Conservation (phyloP, 2,329 filamentous ascomycete species). For the Meredithiella fracta region DNA sequence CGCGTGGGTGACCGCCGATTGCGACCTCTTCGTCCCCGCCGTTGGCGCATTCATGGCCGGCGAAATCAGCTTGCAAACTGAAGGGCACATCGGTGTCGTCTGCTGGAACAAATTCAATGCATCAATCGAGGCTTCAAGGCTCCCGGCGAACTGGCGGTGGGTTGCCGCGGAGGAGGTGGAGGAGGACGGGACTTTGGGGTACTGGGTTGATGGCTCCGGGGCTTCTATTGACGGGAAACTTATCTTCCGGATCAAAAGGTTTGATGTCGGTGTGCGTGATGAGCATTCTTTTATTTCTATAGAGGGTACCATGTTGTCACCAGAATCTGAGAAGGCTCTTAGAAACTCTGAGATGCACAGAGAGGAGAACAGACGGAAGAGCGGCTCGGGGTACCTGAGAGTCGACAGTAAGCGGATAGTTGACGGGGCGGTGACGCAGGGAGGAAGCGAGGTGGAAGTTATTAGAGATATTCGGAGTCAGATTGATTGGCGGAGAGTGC, state of each 20-base stretch:
- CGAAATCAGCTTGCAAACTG: conserved; percentile 68
- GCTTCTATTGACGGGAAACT: conserved; percentile 53
- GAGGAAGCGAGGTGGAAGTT: conserved; percentile 11
- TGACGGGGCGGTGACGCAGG: conserved; percentile 12
- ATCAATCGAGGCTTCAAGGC: conserved; percentile 57
- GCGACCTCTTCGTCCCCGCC: conserved; percentile 65
- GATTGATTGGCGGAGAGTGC: conserved; percentile 13
- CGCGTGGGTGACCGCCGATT: conserved; percentile 75
- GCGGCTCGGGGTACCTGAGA: conserved; percentile 10
- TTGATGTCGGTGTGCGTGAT: conserved; percentile 61
- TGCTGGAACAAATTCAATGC: conserved; percentile 89
- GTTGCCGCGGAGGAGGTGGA: conserved; percentile 38
- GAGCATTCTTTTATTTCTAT: conserved; percentile 70
- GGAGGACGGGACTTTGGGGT: conserved; percentile 30
- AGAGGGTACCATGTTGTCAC: conserved; percentile 68
- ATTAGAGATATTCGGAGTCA: conserved; percentile 13
- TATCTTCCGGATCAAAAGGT: conserved; percentile 66
- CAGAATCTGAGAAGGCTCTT: conserved; percentile 46
- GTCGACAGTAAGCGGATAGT: conserved; percentile 1
- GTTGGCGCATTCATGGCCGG: conserved; percentile 63
- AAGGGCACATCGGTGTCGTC: conserved; percentile 74
- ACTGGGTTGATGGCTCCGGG: conserved; percentile 60
- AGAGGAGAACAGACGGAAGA: conserved; percentile 8
- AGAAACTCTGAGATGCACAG: conserved; percentile 25
- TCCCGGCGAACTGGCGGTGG: conserved; percentile 72